These are phyloP conservation scores for Pseudohyphozyma bogoriensis DNA, from an alignment of 768 basidiomycete species.

Conservation along the genomic window DNA sequence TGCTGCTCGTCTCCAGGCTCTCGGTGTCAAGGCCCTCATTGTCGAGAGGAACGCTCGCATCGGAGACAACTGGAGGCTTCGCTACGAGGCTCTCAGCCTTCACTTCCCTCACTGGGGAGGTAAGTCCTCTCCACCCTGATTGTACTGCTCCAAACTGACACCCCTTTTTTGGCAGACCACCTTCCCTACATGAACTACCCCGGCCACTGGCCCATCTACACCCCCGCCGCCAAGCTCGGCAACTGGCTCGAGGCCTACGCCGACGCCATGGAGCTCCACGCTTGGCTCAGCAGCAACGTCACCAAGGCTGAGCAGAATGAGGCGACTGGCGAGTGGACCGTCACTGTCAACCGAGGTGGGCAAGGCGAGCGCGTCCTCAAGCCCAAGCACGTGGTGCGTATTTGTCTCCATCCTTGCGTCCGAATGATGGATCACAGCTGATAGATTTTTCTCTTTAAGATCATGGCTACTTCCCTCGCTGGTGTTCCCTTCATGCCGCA, in stretches of 20 bases:
- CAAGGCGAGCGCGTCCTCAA: not conserved
- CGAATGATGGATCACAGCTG: not conserved
- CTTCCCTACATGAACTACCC: conserved; percentile 22
- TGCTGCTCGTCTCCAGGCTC: conserved; percentile 52
- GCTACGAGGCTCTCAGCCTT: conserved; percentile 56
- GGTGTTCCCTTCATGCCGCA: not conserved
- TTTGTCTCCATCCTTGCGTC: not conserved
- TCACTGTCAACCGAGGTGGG: not conserved
- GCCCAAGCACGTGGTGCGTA: not conserved
- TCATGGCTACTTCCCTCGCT: not conserved
- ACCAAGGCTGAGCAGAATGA: not conserved
- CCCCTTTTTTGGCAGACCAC: not conserved
- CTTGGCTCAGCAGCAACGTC: conserved; percentile 1
- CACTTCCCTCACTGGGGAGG: conserved; percentile 39
- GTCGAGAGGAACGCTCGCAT: conserved; percentile 43
- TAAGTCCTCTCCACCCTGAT: conserved; percentile 39
- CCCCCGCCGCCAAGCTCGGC: conserved; percentile 27
- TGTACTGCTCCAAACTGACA: conserved; percentile 32
- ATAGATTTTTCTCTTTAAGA: not conserved
- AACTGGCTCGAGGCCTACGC: conserved; percentile 25
- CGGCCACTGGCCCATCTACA: conserved; percentile 33
- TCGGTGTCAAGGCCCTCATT: conserved; percentile 49
- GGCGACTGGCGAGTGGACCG: not conserved
- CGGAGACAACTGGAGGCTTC: conserved; percentile 37
- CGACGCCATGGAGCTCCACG: conserved; percentile 9